Percentiles rank a stretch among this genome's conserved stretches.
Conservation (phyloP, 2,329 filamentous ascomycete species). For the Pyricularia pennisetigena region DNA sequence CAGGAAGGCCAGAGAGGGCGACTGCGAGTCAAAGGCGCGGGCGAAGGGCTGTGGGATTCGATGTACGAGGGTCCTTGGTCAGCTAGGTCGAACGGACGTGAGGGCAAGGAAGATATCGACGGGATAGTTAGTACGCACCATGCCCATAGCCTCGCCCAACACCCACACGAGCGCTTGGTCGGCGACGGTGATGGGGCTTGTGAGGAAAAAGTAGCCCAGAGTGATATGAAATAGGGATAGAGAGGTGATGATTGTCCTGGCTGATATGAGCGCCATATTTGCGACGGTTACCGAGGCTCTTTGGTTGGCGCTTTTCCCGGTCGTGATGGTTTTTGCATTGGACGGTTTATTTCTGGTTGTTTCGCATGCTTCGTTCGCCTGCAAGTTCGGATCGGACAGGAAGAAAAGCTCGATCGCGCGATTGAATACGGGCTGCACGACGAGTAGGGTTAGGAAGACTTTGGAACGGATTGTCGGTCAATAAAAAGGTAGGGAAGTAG, state of each 20-base stretch:
- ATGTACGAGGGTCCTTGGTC: too few relatives aligned
- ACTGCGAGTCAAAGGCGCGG: slow-evolving; percentile 56
- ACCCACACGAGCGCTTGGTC: slow-evolving; percentile 75
- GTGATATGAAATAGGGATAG: slow-evolving; percentile 79
- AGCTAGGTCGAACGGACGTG: too few relatives aligned
- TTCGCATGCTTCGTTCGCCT: too few relatives aligned
- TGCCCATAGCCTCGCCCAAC: slow-evolving; percentile 72
- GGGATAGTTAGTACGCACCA: slow-evolving; percentile 41
- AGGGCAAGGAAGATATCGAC: neutral
- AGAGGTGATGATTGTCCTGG: slow-evolving; percentile 69
- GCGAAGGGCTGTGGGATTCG: slow-evolving; percentile 43
- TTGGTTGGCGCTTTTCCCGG: neutral
- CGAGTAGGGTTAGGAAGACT: neutral
- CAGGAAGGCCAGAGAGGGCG: slow-evolving; percentile 64
- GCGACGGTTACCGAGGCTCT: slow-evolving; percentile 4
- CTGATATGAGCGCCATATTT: slow-evolving; percentile 72
- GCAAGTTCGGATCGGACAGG: neutral
- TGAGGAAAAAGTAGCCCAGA: slow-evolving; percentile 74
- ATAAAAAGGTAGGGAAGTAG: neutral
- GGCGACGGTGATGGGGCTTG: slow-evolving; percentile 59
- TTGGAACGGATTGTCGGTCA: neutral
- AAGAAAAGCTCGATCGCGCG: too few relatives aligned
- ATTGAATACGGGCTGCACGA: neutral
- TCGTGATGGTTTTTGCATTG: neutral
- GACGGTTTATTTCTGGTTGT: neutral